phyloP scores from a whole-genome alignment of 2,329 filamentous ascomycete genomes.

The Talaromyces albobiverticillius region DNA sequence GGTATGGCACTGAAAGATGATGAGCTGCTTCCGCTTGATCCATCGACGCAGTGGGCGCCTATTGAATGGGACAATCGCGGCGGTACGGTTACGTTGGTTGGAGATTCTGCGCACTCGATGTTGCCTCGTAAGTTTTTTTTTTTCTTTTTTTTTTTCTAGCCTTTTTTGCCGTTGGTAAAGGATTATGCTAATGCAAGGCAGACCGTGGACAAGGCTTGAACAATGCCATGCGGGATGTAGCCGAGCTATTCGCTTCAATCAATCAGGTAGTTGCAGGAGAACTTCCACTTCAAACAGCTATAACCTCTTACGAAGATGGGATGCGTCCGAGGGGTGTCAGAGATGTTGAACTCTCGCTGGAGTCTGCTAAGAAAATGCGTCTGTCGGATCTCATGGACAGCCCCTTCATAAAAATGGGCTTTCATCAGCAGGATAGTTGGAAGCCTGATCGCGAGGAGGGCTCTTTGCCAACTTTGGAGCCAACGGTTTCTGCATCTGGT shows the following conservation, averaged over 20 bases:
- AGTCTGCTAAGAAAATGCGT: constrained; percentile 3
- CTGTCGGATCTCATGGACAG: constrained; percentile 3
- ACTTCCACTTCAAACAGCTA: neutral
- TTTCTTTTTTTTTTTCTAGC: neutral
- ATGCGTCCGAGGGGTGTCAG: constrained; percentile 6
- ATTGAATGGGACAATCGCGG: constrained; percentile 8
- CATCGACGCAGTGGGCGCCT: constrained; percentile 9
- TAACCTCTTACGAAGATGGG: constrained; percentile 6
- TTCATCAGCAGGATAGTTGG: constrained; percentile 1
- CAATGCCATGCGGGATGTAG: constrained; percentile 6
- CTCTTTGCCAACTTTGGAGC: too few relatives aligned
- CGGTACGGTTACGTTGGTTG: constrained; percentile 4
- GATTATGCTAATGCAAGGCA: neutral
- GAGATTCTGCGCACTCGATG: constrained; percentile 13
- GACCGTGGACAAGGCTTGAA: constrained; percentile 12
- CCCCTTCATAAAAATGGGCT: constrained; percentile 8
- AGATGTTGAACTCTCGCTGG: constrained; percentile 9
- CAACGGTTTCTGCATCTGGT: too few relatives aligned
- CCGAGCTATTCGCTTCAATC: constrained; percentile 6
- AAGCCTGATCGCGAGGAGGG: neutral
- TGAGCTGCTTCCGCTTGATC: constrained; percentile 4
- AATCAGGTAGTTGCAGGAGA: neutral
- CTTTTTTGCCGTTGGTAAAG: too few relatives aligned
- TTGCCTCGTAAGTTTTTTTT: constrained; percentile 5
- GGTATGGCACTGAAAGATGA: constrained; percentile 5